phyloP scores from a whole-genome alignment of 2,329 filamentous ascomycete genomes.

The Mycocentrospora acerina region DNA sequence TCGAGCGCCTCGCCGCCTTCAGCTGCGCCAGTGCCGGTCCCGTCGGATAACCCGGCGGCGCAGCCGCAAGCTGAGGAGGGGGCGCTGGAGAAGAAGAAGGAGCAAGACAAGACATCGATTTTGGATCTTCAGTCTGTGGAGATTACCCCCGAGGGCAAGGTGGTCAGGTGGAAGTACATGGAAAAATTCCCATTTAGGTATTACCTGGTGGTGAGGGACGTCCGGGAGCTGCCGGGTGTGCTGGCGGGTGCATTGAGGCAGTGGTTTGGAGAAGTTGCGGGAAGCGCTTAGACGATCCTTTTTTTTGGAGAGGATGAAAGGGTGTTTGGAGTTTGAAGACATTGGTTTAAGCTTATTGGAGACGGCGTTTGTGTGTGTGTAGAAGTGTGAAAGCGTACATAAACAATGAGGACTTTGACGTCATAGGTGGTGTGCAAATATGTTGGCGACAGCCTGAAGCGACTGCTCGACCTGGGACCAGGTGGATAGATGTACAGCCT shows the following conservation, averaged over 20 bases:
- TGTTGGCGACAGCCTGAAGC: too few species aligned
- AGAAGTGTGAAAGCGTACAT: too few species aligned
- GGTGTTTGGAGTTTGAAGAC: neutral
- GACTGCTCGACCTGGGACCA: too few species aligned
- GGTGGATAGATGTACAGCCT: too few species aligned
- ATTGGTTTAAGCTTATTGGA: too few species aligned
- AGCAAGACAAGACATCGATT: conserved; percentile 66
- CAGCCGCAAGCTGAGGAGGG: conserved; percentile 23
- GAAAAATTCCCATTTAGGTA: conserved; percentile 97
- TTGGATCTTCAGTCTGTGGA: conserved; percentile 85
- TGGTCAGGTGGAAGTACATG: conserved; percentile 86
- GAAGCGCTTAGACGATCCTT: conserved; percentile 29
- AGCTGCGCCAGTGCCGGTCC: conserved; percentile 5
- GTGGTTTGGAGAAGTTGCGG: conserved; percentile 82
- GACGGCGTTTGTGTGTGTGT: too few species aligned
- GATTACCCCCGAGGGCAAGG: conserved; percentile 69
- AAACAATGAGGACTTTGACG: too few species aligned
- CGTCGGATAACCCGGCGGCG: conserved; percentile 5
- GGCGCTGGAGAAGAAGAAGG: conserved; percentile 51
- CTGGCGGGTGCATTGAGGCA: conserved; percentile 86
- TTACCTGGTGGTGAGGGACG: conserved; percentile 90
- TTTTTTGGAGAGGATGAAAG: too few species aligned
- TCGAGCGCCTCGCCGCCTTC: conserved; percentile 38
- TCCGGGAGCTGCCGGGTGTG: conserved; percentile 86
- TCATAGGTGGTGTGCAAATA: too few species aligned